Conservation (phyloP, 1,284 basidiomycete species). For the Hemileia vastatrix region DNA sequence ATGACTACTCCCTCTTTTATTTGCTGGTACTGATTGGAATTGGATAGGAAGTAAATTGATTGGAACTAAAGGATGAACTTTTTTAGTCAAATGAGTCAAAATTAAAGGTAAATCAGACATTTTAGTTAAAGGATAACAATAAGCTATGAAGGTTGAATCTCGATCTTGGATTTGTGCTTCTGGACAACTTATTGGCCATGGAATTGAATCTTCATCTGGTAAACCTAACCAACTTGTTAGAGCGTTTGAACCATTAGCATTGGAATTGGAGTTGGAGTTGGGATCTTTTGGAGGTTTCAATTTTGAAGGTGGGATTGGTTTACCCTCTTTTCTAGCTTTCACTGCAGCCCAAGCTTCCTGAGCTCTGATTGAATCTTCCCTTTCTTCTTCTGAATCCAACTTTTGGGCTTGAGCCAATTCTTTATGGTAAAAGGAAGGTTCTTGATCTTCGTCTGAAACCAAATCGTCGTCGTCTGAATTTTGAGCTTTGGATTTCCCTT, state of each 20-base stretch:
- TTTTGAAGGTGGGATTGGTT: slow-evolving; percentile 26
- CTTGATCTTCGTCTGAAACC: not conserved
- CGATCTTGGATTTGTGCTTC: too few species aligned
- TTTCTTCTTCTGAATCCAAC: slow-evolving; percentile 16
- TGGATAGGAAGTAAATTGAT: slow-evolving; percentile 28
- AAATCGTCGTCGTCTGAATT: slow-evolving; percentile 5
- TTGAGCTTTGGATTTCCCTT: not conserved
- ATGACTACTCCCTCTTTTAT: slow-evolving; percentile 28
- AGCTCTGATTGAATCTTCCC: not conserved
- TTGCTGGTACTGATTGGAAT: slow-evolving; percentile 3
- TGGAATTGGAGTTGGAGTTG: too few species aligned
- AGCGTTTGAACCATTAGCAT: too few species aligned
- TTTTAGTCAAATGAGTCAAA: slow-evolving; percentile 34
- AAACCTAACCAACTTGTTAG: too few species aligned
- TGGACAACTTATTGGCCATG: too few species aligned
- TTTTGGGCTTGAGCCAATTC: not conserved
- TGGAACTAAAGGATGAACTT: slow-evolving; percentile 37
- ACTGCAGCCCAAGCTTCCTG: slow-evolving; percentile 3
- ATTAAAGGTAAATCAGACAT: too few species aligned
- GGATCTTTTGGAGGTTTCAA: too few species aligned
- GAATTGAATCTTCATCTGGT: too few species aligned
- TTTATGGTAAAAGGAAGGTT: not conserved
- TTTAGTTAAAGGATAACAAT: too few species aligned
- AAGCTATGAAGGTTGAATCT: too few species aligned
- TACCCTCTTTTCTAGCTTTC: slow-evolving; percentile 4